These are phyloP conservation scores for Ceratocystis variospora DNA, from an alignment of 2,329 filamentous ascomycete genomes.

Conservation along the genomic window DNA sequence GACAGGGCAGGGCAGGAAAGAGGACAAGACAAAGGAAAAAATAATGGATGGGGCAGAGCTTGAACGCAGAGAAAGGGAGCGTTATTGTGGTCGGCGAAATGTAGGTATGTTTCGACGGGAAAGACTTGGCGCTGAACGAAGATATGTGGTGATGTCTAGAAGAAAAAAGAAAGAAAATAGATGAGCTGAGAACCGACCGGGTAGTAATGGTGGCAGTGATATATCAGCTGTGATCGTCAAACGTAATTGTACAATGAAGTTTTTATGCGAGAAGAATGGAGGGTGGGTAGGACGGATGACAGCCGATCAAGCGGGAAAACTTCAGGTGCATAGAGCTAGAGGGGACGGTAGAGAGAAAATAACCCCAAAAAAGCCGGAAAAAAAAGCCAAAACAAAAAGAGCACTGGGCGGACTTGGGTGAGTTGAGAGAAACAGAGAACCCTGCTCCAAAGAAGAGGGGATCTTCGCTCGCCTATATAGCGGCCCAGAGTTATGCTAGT, in stretches of 20 bases:
- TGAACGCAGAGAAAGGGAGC: too few relatives aligned
- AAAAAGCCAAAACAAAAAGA: too few relatives aligned
- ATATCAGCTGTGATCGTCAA: background rate
- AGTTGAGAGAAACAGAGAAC: background rate
- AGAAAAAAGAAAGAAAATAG: background rate
- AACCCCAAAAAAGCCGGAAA: background rate
- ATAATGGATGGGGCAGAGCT: background rate
- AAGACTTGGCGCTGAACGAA: conserved; percentile 3
- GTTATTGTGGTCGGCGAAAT: background rate
- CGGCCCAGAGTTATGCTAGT: background rate
- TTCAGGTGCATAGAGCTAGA: background rate
- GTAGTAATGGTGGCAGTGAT: background rate
- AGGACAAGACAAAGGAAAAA: too few relatives aligned
- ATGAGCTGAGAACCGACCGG: conserved; percentile 1
- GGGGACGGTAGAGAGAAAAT: background rate
- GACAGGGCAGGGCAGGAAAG: background rate
- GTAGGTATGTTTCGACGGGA: background rate
- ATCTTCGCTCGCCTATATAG: conserved; percentile 8
- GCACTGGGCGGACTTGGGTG: too few relatives aligned
- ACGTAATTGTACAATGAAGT: background rate
- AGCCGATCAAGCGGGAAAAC: conserved; percentile 3
- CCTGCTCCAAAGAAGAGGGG: background rate
- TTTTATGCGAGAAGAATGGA: conserved; percentile 2
- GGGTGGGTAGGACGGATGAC: conserved; percentile 5
- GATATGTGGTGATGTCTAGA: background rate